phyloP scores from a whole-genome alignment of 2,329 filamentous ascomycete genomes.

The Zymoseptoria tritici region DNA sequence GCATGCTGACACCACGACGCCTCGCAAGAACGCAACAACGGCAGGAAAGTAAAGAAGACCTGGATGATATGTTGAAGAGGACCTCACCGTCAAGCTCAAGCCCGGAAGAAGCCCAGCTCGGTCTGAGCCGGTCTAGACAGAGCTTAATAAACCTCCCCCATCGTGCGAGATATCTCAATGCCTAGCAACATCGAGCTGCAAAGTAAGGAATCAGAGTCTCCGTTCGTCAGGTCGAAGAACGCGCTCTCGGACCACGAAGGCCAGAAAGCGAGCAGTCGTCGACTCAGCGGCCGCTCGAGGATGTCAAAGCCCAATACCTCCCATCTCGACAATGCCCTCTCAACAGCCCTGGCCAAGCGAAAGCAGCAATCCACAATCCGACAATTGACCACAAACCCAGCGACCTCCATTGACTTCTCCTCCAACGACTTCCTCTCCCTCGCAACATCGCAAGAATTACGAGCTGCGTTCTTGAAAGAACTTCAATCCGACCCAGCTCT shows the following conservation, averaged over 20 bases:
- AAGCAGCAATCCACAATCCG: slow-evolving; percentile 40
- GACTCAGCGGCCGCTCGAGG: neutral
- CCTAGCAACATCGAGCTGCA: neutral
- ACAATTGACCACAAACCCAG: slow-evolving; percentile 39
- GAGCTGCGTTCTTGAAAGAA: slow-evolving; percentile 42
- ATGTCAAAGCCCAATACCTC: slow-evolving; percentile 3
- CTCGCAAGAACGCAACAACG: neutral
- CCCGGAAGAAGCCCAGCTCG: neutral
- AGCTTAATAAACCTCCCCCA: neutral
- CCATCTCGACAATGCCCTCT: slow-evolving; percentile 22
- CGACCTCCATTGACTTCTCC: slow-evolving; percentile 48
- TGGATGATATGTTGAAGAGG: neutral
- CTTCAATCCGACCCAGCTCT: slow-evolving; percentile 28
- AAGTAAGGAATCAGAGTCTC: neutral
- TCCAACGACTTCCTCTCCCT: slow-evolving; percentile 61
- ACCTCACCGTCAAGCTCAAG: neutral
- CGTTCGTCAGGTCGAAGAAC: neutral
- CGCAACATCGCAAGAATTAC: slow-evolving; percentile 41
- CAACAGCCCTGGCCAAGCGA: slow-evolving; percentile 31
- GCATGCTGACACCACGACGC: slow-evolving; percentile 27
- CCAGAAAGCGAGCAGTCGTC: too few species aligned
- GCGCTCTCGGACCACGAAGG: too few species aligned
- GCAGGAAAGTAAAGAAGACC: neutral
- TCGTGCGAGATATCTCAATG: neutral
- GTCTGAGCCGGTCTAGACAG: neutral